A percentile compares a stretch with the other conserved stretches of the same genome.
These are phyloP conservation scores for Marchantia paleacea DNA, from an alignment of 225 moss, liverwort and hornwort genomes.

Conservation along the genomic window DNA sequence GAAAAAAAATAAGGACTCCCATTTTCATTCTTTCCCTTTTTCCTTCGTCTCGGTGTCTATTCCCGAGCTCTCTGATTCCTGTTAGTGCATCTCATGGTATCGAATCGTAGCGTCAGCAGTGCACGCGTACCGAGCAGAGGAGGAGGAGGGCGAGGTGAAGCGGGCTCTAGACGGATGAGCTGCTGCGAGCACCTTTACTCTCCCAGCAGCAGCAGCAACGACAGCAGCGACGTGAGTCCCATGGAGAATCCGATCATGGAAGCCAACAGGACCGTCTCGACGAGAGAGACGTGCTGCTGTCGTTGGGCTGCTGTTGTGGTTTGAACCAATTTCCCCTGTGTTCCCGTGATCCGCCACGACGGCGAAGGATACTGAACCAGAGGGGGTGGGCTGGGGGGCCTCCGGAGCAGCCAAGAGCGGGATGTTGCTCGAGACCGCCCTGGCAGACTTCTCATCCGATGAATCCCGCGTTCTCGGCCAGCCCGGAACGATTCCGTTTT, in stretches of 20 bases:
- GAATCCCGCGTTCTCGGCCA: conserved; percentile 20
- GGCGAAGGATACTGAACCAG: conserved; percentile 28
- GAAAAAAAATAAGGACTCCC: no score
- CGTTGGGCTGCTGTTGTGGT: neutral
- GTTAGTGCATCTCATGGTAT: neutral
- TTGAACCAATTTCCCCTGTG: neutral
- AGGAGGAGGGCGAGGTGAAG: neutral
- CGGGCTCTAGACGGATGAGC: conserved; percentile 5
- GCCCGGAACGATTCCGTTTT: conserved; percentile 8
- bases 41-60: neutral
- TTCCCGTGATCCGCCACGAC: conserved; percentile 8
- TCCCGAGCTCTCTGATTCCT: neutral
- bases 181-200: neutral
- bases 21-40: neutral
- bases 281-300: neutral
- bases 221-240: neutral
- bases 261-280: neutral
- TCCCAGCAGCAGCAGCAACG: no score
- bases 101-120: neutral
- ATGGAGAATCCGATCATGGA: neutral
- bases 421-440: conserved; percentile 47
- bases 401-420: conserved; percentile 15
- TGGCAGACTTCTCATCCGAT: conserved; percentile 37
- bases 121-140: no score
- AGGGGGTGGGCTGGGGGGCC: conserved; percentile 22